Base-by-base conservation (phyloP, 352 stramenopile species). In the Pythium insidiosum region DNA sequence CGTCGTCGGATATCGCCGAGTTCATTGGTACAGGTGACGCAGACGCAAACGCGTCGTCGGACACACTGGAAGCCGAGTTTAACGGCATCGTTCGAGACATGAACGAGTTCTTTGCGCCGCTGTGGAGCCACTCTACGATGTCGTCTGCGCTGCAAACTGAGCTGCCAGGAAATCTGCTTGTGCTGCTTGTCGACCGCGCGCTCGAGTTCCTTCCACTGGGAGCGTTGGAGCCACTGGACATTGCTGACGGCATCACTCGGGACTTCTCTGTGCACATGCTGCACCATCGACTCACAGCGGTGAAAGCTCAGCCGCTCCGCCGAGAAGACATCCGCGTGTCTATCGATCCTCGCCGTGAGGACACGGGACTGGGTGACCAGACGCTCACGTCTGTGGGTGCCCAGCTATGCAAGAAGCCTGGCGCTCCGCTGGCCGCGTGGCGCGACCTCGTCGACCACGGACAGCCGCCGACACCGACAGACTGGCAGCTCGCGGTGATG, bases 231-330 rank as follows among this genome's bases (percentile, higher is more conserved):
- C 50, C 47, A 10, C 42, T 85, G 3, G 61, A 73, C 11, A 53
- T 63, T 10, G 69, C 63, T 0, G 73, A 84, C 11, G 66, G 59
- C 0, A 78, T 86, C 18, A 51, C 68, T 3, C 68, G 76, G 1
- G 79, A 92, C 13, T 73, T 88, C 35, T 88, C 76, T 3, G 64
- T 89, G 40, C 76, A 92, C 33, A 64, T 88, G 30, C 47, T 88
- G 4, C 56, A 76, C 26, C 69, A 83, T 19, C 58, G 79, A 0
- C 38, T 84, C 6, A 44, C 62, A 20, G 52, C 61, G 13, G 48
- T 76, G 25, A 85, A 82, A 49, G 58, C 61, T n/a, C 63, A 77
- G 34, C 62, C 67, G 4, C 43, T 84, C 43, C 62, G 63, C 35
- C 63, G 68, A 21, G 72, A 74, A 21, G 75, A 89, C 42, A 65